phyloP scores from a whole-genome alignment of 2,329 filamentous ascomycete genomes.

The Fusarium veterinarium region DNA sequence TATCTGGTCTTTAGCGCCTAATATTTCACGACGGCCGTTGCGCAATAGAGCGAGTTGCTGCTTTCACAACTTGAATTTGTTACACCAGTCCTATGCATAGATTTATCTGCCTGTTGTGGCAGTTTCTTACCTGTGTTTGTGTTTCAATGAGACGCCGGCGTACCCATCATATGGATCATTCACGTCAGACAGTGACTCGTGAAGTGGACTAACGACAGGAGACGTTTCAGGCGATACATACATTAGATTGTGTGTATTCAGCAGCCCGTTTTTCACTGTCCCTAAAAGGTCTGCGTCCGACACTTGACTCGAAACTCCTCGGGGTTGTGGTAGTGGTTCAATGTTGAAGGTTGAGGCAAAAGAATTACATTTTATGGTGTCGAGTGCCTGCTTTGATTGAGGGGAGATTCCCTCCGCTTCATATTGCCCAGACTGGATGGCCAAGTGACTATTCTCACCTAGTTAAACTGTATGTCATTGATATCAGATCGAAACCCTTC shows the following conservation, averaged over 20 bases:
- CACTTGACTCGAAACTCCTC: not conserved
- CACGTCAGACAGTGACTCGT: not conserved
- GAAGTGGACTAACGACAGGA: not conserved
- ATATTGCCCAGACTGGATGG: not conserved
- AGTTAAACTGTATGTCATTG: not conserved
- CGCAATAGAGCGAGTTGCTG: not conserved
- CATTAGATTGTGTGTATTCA: not conserved
- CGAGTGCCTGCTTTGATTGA: not conserved
- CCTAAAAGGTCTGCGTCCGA: no score
- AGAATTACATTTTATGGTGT: not conserved
- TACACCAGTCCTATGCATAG: not conserved
- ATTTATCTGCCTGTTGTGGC: not conserved
- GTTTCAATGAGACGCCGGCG: not conserved
- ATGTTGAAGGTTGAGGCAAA: not conserved
- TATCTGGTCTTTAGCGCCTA: not conserved
- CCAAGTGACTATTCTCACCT: not conserved
- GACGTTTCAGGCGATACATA: not conserved
- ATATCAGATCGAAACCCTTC: no score
- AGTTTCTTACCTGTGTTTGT: not conserved
- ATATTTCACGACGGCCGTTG: not conserved
- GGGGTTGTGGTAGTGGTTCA: not conserved
- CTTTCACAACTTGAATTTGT: not conserved
- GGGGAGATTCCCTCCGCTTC: not conserved
- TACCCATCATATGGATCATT: not conserved
- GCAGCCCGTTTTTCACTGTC: not conserved